Conservation (phyloP, 257 asterid genomes). For the Eustoma russellianum region DNA sequence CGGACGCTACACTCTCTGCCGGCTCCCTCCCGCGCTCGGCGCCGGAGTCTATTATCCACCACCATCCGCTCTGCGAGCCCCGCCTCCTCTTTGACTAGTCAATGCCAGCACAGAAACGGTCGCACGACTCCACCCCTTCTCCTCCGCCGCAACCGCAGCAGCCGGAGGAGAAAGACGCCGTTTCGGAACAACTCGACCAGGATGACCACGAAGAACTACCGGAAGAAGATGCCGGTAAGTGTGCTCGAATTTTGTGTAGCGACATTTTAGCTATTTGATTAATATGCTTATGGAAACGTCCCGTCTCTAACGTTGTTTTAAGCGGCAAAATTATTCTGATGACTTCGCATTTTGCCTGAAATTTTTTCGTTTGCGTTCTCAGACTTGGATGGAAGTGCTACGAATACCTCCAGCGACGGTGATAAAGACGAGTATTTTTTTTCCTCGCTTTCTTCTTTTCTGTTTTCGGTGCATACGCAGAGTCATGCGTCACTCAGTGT, state of each 20-base stretch:
- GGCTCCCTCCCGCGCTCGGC: conserved; percentile 21
- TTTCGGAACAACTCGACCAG: conserved; percentile 34
- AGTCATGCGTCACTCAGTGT: conserved; percentile 15
- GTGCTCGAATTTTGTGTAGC: neutral
- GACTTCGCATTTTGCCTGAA: conserved; percentile 24
- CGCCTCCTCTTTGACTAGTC: conserved; percentile 24
- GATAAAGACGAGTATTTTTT: conserved; percentile 63
- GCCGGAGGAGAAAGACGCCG: conserved; percentile 34
- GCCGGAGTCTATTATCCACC: conserved; percentile 18
- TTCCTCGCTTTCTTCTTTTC: conserved; percentile 11
- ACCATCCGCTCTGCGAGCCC: conserved; percentile 26
- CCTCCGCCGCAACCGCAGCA: conserved; percentile 29
- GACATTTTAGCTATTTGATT: too few relatives aligned
- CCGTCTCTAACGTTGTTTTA: conserved; percentile 13
- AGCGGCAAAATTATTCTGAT: conserved; percentile 6
- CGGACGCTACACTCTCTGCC: conserved; percentile 15
- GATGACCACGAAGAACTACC: conserved; percentile 38
- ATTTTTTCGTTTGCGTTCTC: conserved; percentile 30
- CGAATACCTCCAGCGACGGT: conserved; percentile 35
- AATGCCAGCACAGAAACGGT: conserved; percentile 83
- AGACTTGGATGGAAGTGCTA: conserved; percentile 61
- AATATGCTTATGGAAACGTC: conserved; percentile 13
- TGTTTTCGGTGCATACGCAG: conserved; percentile 9
- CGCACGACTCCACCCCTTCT: conserved; percentile 36
- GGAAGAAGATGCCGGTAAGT: conserved; percentile 37